phyloP scores from a whole-genome alignment of 768 basidiomycete species.

The Mycena pura region DNA sequence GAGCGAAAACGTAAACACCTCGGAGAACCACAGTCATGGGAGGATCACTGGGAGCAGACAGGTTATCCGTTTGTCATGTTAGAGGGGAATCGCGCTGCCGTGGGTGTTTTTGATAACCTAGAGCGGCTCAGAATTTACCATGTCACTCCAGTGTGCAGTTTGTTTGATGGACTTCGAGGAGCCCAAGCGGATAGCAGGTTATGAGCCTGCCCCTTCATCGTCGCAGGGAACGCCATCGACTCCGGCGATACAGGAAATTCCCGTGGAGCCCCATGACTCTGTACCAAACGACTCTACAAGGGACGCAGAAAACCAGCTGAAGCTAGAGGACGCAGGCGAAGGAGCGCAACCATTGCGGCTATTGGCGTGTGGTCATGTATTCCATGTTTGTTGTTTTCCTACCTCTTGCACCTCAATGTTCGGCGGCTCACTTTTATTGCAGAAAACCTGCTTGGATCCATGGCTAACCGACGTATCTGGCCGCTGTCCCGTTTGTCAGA shows the following conservation, averaged over 20 bases:
- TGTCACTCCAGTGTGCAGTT: no score
- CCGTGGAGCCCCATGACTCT: slow-evolving; percentile 39
- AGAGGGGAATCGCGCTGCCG: slow-evolving; percentile 80
- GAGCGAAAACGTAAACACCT: slow-evolving; percentile 11
- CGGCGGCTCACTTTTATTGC: slow-evolving; percentile 19
- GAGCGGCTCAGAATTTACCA: no score
- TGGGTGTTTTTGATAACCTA: slow-evolving; percentile 87
- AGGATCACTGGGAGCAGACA: slow-evolving; percentile 77
- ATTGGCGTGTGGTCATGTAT: slow-evolving; percentile 84
- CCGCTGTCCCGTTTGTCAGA: slow-evolving; percentile 87
- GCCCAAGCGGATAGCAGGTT: slow-evolving; percentile 50
- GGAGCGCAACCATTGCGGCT: slow-evolving; percentile 80
- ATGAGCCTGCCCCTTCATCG: slow-evolving; percentile 4
- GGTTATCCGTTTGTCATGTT: slow-evolving; percentile 84
- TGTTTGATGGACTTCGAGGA: slow-evolving; percentile 88
- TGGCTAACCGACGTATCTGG: slow-evolving; percentile 89
- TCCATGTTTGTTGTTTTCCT: slow-evolving; percentile 68
- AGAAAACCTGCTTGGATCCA: slow-evolving; percentile 91
- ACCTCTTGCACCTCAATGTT: background rate
- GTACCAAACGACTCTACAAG: slow-evolving; percentile 46
- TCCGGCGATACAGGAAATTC: slow-evolving; percentile 33
- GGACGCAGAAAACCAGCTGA: slow-evolving; percentile 49
- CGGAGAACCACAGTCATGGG: slow-evolving; percentile 62
- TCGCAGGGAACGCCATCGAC: slow-evolving; percentile 13
- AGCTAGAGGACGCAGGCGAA: slow-evolving; percentile 74